phyloP scores from a whole-genome alignment of 2,329 filamentous ascomycete species.

The Sporothrix variecibatus region DNA sequence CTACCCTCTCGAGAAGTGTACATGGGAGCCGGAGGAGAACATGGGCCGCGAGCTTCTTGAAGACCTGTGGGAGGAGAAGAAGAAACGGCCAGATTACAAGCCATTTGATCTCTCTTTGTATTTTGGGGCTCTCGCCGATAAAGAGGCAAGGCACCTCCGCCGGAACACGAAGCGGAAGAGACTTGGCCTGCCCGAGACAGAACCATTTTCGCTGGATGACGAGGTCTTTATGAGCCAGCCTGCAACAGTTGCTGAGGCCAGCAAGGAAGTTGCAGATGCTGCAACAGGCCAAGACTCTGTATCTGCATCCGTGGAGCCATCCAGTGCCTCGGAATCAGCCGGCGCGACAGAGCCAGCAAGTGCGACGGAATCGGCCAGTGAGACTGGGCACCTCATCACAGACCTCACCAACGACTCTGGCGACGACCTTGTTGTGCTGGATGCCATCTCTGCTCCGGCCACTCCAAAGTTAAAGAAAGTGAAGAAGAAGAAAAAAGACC shows the following conservation, averaged over 20 bases:
- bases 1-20: constrained; percentile 58
- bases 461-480: neutral
- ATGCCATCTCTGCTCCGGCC: neutral
- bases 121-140: constrained; percentile 36
- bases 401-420: neutral
- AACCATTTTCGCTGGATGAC: constrained; percentile 29
- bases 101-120: constrained; percentile 45
- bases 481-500: constrained; percentile 16
- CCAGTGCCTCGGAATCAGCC: neutral
- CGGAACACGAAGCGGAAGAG: constrained; percentile 49
- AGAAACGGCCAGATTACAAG: constrained; percentile 38
- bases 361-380: neutral
- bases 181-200: constrained; percentile 40
- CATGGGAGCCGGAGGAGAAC: constrained; percentile 56
- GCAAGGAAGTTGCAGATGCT: neutral
- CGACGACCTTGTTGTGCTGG: constrained; percentile 20
- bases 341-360: neutral
- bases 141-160: constrained; percentile 43
- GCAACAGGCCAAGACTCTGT: neutral
- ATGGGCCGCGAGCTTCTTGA: constrained; percentile 43
- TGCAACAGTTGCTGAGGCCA: neutral
- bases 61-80: constrained; percentile 47
- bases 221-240: neutral
- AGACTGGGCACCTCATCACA: neutral
- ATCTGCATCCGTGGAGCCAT: no score